Conservation (phyloP, 2,329 filamentous ascomycete genomes). For the Rachicladosporium sp. region DNA sequence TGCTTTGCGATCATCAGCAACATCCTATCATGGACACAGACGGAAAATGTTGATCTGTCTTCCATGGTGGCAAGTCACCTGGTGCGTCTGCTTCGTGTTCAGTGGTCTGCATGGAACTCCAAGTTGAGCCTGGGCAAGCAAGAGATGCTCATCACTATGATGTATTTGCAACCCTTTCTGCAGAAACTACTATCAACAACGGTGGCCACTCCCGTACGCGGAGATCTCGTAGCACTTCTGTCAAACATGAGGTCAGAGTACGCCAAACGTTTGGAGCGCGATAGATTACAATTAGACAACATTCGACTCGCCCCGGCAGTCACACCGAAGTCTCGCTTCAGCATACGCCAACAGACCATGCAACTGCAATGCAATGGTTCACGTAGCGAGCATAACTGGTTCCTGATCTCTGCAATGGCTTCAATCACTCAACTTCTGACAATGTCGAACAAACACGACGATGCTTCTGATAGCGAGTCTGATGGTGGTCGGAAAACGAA, state of each 20-base stretch:
- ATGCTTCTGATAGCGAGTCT: conserved; percentile 5
- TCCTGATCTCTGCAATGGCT: conserved; percentile 10
- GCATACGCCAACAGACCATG: conserved; percentile 6
- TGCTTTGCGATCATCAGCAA: conserved; percentile 67
- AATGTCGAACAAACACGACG: neutral
- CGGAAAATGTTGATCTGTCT: conserved; percentile 55
- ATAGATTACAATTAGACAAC: conserved; percentile 68
- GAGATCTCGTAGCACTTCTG: conserved; percentile 49
- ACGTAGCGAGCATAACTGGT: conserved; percentile 23
- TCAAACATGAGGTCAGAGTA: conserved; percentile 72
- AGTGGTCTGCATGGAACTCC: conserved; percentile 45
- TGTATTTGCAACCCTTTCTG: conserved; percentile 41
- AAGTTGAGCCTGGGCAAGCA: conserved; percentile 41
- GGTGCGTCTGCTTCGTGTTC: conserved; percentile 57
- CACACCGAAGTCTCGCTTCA: too few species aligned
- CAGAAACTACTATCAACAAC: conserved; percentile 19
- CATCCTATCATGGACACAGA: conserved; percentile 52
- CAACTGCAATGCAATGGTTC: conserved; percentile 19
- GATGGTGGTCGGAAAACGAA: conserved; percentile 13
- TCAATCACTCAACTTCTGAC: conserved; percentile 2
- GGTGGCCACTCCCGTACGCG: conserved; percentile 8
- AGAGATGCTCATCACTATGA: conserved; percentile 60
- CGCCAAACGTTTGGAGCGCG: conserved; percentile 53
- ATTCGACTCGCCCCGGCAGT: conserved; percentile 29
- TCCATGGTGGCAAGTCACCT: conserved; percentile 47